A percentile compares a stretch with the other conserved stretches of the same genome.
These are phyloP conservation scores for Trichoderma gracile DNA, from an alignment of 2,329 filamentous ascomycete species.

Conservation along the genomic window DNA sequence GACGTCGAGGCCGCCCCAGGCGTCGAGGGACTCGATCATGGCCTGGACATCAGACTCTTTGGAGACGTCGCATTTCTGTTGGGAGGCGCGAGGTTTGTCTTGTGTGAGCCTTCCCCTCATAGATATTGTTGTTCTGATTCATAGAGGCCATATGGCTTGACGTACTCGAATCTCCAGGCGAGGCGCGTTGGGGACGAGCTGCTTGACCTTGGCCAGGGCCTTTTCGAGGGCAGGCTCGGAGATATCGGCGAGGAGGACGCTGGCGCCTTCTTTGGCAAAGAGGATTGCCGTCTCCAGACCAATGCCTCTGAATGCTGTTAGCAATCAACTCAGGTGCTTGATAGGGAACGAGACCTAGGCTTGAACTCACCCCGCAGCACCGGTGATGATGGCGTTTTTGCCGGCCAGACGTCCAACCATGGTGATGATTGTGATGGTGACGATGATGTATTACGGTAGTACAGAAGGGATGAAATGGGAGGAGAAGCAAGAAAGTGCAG, in stretches of 20 bases:
- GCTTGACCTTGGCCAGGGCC: slow-evolving; percentile 71
- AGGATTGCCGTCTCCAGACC: slow-evolving; percentile 90
- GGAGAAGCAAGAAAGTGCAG: background rate
- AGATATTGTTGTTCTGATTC: background rate
- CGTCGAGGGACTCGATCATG: slow-evolving; percentile 72
- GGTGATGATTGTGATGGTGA: slow-evolving; percentile 11
- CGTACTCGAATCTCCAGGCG: slow-evolving; percentile 61
- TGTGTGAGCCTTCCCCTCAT: background rate
- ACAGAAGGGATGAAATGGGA: background rate
- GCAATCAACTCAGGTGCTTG: no score
- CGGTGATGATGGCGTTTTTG: slow-evolving; percentile 74
- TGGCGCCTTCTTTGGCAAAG: slow-evolving; percentile 85
- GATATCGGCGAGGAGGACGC: slow-evolving; percentile 82
- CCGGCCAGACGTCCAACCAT: slow-evolving; percentile 54
- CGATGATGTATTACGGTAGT: background rate
- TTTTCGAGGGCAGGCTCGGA: slow-evolving; percentile 75
- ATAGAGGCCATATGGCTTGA: background rate
- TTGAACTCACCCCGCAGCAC: slow-evolving; percentile 72
- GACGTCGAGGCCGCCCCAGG: slow-evolving; percentile 85
- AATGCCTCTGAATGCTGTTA: slow-evolving; percentile 69
- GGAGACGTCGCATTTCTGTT: slow-evolving; percentile 69
- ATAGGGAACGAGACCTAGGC: background rate
- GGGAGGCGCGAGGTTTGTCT: background rate
- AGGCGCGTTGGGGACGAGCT: slow-evolving; percentile 63
- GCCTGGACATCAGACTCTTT: slow-evolving; percentile 78